Conservation (phyloP, 495 filamentous ascomycete species). For the Tuber umbilicatum region DNA sequence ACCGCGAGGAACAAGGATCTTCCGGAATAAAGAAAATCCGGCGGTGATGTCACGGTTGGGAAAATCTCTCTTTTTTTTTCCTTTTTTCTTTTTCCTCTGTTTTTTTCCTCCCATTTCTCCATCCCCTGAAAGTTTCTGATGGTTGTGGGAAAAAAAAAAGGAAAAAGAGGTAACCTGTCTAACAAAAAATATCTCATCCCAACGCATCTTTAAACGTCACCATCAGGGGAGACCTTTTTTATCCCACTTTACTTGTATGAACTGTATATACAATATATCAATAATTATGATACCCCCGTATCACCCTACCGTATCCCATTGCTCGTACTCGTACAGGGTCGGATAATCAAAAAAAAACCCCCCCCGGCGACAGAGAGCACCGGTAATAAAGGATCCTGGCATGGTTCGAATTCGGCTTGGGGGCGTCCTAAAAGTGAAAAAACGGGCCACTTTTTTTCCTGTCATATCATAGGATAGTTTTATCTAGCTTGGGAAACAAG, state of each 20-base stretch:
- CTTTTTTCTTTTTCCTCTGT: not conserved
- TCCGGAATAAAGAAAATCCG: constrained; percentile 32
- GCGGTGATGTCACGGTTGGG: constrained; percentile 3
- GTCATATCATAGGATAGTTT: not conserved
- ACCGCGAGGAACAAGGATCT: constrained; percentile 5
- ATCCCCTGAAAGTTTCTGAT: not conserved
- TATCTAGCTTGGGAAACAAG: not conserved
- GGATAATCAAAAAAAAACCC: not conserved
- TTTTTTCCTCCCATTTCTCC: not conserved
- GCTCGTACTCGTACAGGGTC: not conserved
- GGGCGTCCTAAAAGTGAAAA: not conserved
- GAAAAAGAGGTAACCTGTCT: not conserved
- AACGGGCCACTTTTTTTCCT: not conserved
- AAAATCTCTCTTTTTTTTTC: not conserved
- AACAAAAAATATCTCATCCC: constrained; percentile 12
- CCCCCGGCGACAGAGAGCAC: not conserved
- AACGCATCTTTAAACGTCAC: not conserved
- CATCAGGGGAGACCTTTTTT: not conserved
- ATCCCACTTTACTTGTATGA: not conserved
- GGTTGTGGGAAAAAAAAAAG: constrained; percentile 5
- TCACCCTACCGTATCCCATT: not conserved
- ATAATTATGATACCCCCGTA: not conserved
- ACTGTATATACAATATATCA: not conserved
- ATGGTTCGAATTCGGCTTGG: not conserved
- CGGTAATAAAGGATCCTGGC: not conserved